phyloP scores from a whole-genome alignment of 1,139 yeast genomes.

The Blastobotrys capitulatus region DNA sequence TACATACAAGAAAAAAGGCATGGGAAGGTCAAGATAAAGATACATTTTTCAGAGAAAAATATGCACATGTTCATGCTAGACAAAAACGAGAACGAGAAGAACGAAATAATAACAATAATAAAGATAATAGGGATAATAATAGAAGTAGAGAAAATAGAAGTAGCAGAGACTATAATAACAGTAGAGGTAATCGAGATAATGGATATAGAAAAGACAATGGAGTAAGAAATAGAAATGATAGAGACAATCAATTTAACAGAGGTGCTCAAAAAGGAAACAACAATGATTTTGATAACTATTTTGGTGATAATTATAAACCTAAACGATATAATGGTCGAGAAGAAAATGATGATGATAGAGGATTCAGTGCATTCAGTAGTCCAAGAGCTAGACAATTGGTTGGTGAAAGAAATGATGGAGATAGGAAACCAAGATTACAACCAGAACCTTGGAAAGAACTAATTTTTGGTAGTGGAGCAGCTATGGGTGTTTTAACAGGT shows the following conservation, averaged over 20 bases:
- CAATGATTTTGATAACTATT: slow-evolving; percentile 3
- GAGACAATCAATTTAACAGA: not conserved
- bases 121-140: not conserved
- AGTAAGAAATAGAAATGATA: not conserved
- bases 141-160: not conserved
- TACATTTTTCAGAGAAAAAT: slow-evolving; percentile 48
- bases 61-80: slow-evolving; percentile 53
- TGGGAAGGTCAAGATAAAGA: slow-evolving; percentile 58
- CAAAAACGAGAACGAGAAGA: slow-evolving; percentile 26
- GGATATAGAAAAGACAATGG: not conserved
- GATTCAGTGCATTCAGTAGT: not conserved
- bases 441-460: slow-evolving; percentile 53
- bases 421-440: slow-evolving; percentile 7
- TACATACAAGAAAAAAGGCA: slow-evolving; percentile 39
- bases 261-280: slow-evolving; percentile 6
- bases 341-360: not conserved
- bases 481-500: slow-evolving; percentile 60
- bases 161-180: not conserved
- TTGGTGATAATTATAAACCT: slow-evolving; percentile 8
- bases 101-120: not conserved
- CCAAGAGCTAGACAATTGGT: not conserved
- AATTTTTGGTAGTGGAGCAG: slow-evolving; percentile 72
- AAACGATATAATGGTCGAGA: not conserved
- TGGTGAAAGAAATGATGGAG: not conserved
- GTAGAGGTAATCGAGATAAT: not conserved